These are phyloP conservation scores for Phytophthora cactorum DNA, from an alignment of 352 stramenopile species.

Conservation along the genomic window DNA sequence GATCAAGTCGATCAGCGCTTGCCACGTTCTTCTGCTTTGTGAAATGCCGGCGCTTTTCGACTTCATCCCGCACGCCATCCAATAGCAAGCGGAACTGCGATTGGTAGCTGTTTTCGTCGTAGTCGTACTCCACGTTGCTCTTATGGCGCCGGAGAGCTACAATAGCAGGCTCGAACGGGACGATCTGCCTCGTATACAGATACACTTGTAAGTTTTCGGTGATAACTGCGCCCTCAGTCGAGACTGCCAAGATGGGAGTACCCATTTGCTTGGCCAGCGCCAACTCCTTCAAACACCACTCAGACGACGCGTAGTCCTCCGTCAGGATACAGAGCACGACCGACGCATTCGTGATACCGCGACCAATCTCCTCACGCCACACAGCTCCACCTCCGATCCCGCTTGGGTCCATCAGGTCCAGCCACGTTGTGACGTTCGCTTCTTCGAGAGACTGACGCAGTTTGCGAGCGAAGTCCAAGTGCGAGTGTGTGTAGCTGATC, in stretches of 20 bases:
- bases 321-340: constrained; percentile 73
- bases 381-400: constrained; percentile 72
- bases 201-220: constrained; percentile 76
- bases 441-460: constrained; percentile 62
- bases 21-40: constrained; percentile 52
- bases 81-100: constrained; percentile 41
- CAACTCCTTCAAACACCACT: constrained; percentile 82
- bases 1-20: neutral
- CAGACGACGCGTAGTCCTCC: constrained; percentile 69
- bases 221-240: constrained; percentile 62
- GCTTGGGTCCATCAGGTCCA: constrained; percentile 82
- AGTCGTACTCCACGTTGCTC: constrained; percentile 29
- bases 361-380: constrained; percentile 76
- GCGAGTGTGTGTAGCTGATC: too few relatives aligned
- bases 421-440: constrained; percentile 74
- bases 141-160: constrained; percentile 31
- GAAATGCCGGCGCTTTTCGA: constrained; percentile 42
- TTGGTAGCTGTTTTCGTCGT: constrained; percentile 25
- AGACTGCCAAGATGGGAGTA: constrained; percentile 71
- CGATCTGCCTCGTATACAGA: constrained; percentile 73
- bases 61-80: constrained; percentile 58
- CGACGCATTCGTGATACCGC: constrained; percentile 68
- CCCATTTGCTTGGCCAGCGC: constrained; percentile 74
- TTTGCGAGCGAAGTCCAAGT: constrained; percentile 76
- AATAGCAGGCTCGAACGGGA: constrained; percentile 71